Conservation (phyloP, 2,329 filamentous ascomycete species). For the Pseudogymnoascus sp. region DNA sequence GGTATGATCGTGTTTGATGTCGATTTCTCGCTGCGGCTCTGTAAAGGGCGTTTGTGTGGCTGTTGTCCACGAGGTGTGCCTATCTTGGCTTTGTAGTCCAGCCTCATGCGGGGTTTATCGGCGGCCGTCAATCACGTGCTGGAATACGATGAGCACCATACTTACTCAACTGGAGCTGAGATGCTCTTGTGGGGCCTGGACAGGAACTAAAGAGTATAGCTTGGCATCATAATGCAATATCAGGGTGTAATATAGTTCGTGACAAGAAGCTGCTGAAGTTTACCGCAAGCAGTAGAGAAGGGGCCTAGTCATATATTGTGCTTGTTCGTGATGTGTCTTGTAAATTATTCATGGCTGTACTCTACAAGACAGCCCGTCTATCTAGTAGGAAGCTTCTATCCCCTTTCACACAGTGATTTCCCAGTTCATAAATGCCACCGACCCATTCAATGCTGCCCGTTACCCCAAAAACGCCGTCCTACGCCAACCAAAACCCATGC, state of each 20-base stretch:
- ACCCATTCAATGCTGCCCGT: background rate
- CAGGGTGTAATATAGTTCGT: background rate
- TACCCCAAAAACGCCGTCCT: background rate
- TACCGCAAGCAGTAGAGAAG: background rate
- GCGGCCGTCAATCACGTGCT: background rate
- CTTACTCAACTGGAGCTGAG: background rate
- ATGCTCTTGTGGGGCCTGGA: background rate
- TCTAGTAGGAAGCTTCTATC: background rate
- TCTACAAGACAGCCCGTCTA: background rate
- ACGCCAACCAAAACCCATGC: background rate
- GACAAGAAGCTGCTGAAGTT: background rate
- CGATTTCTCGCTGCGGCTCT: background rate
- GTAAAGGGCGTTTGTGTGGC: background rate
- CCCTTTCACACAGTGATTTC: background rate
- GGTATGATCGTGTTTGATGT: background rate
- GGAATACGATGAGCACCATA: background rate
- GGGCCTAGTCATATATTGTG: background rate
- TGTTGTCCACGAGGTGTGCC: background rate
- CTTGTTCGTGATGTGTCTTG: background rate
- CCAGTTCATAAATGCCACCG: slow-evolving; percentile 2
- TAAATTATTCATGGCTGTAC: background rate
- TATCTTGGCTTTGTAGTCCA: background rate
- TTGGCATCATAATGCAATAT: background rate
- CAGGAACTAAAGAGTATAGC: background rate
- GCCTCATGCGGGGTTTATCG: slow-evolving; percentile 5